phyloP scores from a whole-genome alignment of 2,329 filamentous ascomycete genomes.

The Claviceps paspali region DNA sequence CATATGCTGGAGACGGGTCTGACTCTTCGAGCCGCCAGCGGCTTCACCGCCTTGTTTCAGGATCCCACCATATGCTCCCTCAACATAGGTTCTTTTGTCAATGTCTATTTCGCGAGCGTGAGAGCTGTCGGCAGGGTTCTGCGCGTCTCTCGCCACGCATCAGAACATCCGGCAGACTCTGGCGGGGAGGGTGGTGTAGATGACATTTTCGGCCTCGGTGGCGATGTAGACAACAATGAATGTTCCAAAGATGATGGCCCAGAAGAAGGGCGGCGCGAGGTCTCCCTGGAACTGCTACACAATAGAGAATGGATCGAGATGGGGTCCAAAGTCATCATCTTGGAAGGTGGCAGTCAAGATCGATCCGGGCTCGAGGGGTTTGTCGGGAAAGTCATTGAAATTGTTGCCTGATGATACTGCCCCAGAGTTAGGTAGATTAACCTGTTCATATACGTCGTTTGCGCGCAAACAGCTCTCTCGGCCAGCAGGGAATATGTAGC shows the following conservation, averaged over 20 bases:
- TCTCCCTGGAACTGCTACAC: conserved; percentile 53
- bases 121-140: conserved; percentile 65
- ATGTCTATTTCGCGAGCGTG: conserved; percentile 78
- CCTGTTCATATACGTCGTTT: neutral
- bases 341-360: conserved; percentile 56
- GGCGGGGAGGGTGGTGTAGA: conserved; percentile 26
- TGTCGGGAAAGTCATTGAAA: conserved; percentile 51
- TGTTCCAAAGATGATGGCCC: conserved; percentile 12
- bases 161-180: conserved; percentile 12
- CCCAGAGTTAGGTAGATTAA: neutral
- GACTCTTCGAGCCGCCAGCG: conserved; percentile 49
- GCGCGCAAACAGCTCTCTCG: neutral
- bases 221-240: conserved; percentile 25
- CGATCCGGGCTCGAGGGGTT: conserved; percentile 55
- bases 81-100: conserved; percentile 52
- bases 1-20: conserved; percentile 41
- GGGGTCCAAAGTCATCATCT: conserved; percentile 52
- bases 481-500: neutral
- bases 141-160: conserved; percentile 26
- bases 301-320: conserved; percentile 60
- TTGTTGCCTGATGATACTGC: conserved; percentile 30
- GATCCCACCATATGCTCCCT: conserved; percentile 48
- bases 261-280: conserved; percentile 23
- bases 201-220: conserved; percentile 43
- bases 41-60: conserved; percentile 56